Evolutionary conservation across 2,329 filamentous ascomycete genomes (phyloP), one percentile per base, ranked within the genome.

Genomic region (Sclerotinia trifoliorum): DNA sequence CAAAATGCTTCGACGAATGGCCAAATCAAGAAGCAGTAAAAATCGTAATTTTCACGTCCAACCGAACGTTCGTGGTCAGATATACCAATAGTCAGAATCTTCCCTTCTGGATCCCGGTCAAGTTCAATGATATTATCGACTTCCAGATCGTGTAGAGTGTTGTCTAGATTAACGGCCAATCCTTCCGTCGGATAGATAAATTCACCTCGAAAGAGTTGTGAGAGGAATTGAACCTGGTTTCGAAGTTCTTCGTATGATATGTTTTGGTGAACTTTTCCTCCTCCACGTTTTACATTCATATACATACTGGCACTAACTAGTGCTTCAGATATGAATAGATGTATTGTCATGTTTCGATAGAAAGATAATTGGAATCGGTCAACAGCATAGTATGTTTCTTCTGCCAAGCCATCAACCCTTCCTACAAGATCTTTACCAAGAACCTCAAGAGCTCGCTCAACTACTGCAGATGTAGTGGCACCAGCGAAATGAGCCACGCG

Each of bases 261-360:
- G 58, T 90, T 87, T 77, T 98, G 93, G 73, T 90, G 87, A 5
- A 88, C 83, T 0, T 92, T 90, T 0, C 91, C 92, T n/a, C 94
- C 94, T 21, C 95, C 95, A 71, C 88, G 88, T 79, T 99, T 99
- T 66, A 98, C 91, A 56, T 88, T 87, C 0, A 89, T 95, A 78
- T 99, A 99, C 84, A 99, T 89, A 39, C 91, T 91, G 5, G 90
- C 92, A 70, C 92, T 95, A 29, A 98, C 92, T 5, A 99, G 83
- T 0, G 94, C 91, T 78, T 98, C 94, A 2, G 93, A 90, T 68
- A 99, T 95, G 79, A 99, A 99, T 6, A 99, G 85, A 77, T 99
- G 95, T 70, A 99, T 99, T 0, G 94, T 97, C 95, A 98, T 98
- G 79, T 99, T 99, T 65, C 95, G 90, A 80, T 99, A 99, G 79